Percentiles rank a stretch among this genome's conserved stretches.
Conservation (phyloP, 495 filamentous ascomycete species). For the Alectoria sarmentosa region DNA sequence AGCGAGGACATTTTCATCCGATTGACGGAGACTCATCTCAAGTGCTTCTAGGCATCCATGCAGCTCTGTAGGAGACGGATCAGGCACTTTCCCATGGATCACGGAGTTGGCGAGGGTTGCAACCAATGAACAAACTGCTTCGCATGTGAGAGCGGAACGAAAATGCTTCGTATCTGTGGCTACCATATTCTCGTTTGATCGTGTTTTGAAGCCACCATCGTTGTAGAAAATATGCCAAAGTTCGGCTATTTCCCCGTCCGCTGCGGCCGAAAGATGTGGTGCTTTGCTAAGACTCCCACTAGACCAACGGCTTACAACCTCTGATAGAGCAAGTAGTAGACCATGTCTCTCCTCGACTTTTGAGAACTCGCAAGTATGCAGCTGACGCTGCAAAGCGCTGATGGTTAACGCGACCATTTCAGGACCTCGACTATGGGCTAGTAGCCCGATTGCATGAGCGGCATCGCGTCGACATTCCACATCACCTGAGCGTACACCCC, state of each 20-base stretch:
- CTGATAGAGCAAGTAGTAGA: constrained; percentile 18
- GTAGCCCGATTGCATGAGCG: constrained; percentile 56
- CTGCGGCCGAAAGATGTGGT: neutral
- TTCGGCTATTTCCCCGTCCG: neutral
- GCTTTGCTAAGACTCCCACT: neutral
- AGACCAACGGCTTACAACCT: constrained; percentile 5
- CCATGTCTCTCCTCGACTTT: constrained; percentile 14
- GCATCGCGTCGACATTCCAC: constrained; percentile 62
- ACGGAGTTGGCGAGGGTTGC: constrained; percentile 7
- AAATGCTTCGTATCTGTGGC: constrained; percentile 1
- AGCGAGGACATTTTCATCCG: neutral
- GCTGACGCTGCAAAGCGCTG: constrained; percentile 1
- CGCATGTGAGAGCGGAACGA: constrained; percentile 4
- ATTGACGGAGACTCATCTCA: constrained; percentile 2
- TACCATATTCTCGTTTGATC: neutral
- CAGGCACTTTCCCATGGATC: neutral
- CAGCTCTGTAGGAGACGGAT: neutral
- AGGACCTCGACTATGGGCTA: constrained; percentile 40
- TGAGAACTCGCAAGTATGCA: neutral
- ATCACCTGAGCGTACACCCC: constrained; percentile 75
- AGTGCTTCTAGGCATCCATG: constrained; percentile 1
- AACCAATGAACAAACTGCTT: constrained; percentile 14
- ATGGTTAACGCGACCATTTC: neutral
- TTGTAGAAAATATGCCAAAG: neutral
- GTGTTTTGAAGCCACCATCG: neutral